Conservation (phyloP, 306 rosid species). For the Morella rubra region DNA sequence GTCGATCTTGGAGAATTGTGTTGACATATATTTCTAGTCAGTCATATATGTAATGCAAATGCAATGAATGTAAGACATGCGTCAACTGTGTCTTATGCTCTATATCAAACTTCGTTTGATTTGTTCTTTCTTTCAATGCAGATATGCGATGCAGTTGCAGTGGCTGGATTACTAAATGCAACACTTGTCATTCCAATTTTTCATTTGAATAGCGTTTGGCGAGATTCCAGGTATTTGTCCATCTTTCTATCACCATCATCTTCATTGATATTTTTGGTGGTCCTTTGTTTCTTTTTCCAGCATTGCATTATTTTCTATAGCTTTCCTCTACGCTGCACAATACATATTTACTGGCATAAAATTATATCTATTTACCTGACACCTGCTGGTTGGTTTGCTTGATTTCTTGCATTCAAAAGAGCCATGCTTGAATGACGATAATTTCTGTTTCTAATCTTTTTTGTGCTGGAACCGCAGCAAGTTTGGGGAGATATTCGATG, state of each 20-base stretch:
- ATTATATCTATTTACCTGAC: neutral
- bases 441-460: conserved; percentile 2
- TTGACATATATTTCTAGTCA: conserved; percentile 5
- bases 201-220: conserved; percentile 97
- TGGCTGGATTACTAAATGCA: conserved; percentile 93
- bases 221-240: conserved; percentile 73
- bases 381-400: conserved; percentile 1
- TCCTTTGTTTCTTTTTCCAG: neutral
- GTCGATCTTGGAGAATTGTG: conserved; percentile 13
- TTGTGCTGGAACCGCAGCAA: conserved; percentile 51
- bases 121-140: conserved; percentile 32
- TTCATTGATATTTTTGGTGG: neutral
- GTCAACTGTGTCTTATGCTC: neutral
- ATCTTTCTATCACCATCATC: neutral
- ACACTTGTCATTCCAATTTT: conserved; percentile 91
- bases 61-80: conserved; percentile 11
- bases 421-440: conserved; percentile 6
- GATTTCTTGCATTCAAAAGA: conserved; percentile 10
- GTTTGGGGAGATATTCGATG: conserved; percentile 84
- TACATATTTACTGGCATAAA: too few relatives aligned
- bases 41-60: conserved; percentile 12
- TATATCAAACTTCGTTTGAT: conserved; percentile 22
- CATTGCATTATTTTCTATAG: neutral
- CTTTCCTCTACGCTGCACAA: neutral
- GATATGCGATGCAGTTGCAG: conserved; percentile 99